Conservation (phyloP, 371 early-diverging fungal species). For the Rhizomucor miehei region DNA sequence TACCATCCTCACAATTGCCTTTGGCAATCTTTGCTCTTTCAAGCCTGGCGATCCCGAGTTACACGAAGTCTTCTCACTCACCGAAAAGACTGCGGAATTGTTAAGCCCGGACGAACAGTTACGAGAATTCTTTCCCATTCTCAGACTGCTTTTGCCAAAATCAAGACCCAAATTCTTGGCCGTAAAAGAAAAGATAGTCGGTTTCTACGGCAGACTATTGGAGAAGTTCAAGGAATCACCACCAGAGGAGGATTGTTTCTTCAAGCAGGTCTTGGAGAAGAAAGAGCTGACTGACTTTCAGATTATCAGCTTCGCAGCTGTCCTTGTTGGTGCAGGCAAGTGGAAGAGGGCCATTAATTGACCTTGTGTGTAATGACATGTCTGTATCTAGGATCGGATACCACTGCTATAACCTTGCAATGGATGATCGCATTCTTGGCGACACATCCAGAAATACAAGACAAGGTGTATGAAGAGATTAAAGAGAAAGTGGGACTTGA, state of each 20-base stretch:
- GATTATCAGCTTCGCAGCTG: conserved; percentile 25
- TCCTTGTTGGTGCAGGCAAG: conserved; percentile 46
- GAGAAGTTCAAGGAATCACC: conserved; percentile 15
- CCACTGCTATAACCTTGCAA: conserved; percentile 38
- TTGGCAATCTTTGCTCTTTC: conserved; percentile 34
- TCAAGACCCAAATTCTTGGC: conserved; percentile 10
- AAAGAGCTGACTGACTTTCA: conserved; percentile 33
- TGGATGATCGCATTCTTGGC: conserved; percentile 43
- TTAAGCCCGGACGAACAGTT: conserved; percentile 39
- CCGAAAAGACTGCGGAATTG: conserved; percentile 26
- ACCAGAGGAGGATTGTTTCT: conserved; percentile 31
- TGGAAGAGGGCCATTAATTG: not conserved
- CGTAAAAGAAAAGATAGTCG: conserved; percentile 13
- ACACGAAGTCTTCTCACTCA: conserved; percentile 37
- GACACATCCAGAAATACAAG: conserved; percentile 43
- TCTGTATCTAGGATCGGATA: conserved; percentile 34
- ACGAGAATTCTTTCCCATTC: conserved; percentile 42
- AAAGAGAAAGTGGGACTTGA: conserved; percentile 22
- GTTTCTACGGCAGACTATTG: conserved; percentile 31
- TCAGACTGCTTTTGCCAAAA: conserved; percentile 25
- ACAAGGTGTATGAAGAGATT: conserved; percentile 39
- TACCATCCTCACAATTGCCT: conserved; percentile 35
- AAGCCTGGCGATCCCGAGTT: conserved; percentile 31
- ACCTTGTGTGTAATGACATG: not conserved
- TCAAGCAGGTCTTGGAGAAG: conserved; percentile 30